Percentiles rank a stretch among this genome's conserved stretches.
Conservation (phyloP, 306 rosid genomes). For the Dicorynia guianensis region DNA sequence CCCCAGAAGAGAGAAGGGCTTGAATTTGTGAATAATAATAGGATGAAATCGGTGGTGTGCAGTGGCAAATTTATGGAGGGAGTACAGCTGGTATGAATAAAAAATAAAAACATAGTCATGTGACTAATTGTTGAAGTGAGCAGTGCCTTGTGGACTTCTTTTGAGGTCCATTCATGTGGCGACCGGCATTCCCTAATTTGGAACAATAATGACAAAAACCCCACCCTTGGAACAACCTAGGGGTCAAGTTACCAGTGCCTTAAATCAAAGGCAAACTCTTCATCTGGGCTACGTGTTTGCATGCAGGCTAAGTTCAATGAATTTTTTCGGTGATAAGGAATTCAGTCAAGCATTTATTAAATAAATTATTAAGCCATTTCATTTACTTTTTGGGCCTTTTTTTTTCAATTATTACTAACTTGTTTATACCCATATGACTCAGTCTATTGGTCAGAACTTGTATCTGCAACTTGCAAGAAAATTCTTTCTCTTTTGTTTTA, state of each 20-base stretch:
- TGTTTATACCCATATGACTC: too few species aligned
- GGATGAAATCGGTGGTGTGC: background rate
- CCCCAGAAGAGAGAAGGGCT: background rate
- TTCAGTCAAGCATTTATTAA: too few species aligned
- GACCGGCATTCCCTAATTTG: background rate
- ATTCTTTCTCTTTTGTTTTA: too few species aligned
- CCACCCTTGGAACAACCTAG: background rate
- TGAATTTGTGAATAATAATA: conserved; percentile 1
- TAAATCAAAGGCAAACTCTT: background rate
- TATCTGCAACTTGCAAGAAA: too few species aligned
- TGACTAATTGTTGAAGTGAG: background rate
- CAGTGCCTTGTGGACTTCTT: background rate
- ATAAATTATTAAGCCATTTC: too few species aligned
- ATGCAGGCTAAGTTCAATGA: background rate
- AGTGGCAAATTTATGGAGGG: background rate
- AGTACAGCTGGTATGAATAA: too few species aligned
- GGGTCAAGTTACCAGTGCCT: background rate
- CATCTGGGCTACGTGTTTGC: background rate
- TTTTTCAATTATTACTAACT: too few species aligned
- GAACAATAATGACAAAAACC: background rate
- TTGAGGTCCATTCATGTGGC: background rate
- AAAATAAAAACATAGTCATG: too few species aligned
- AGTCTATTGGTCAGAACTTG: too few species aligned
- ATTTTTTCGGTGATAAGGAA: background rate
- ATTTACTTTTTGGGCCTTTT: too few species aligned